Percentiles rank a stretch among this genome's conserved stretches.
phyloP scores from a whole-genome alignment of 1,284 basidiomycete species.

The Schizophyllum commune region DNA sequence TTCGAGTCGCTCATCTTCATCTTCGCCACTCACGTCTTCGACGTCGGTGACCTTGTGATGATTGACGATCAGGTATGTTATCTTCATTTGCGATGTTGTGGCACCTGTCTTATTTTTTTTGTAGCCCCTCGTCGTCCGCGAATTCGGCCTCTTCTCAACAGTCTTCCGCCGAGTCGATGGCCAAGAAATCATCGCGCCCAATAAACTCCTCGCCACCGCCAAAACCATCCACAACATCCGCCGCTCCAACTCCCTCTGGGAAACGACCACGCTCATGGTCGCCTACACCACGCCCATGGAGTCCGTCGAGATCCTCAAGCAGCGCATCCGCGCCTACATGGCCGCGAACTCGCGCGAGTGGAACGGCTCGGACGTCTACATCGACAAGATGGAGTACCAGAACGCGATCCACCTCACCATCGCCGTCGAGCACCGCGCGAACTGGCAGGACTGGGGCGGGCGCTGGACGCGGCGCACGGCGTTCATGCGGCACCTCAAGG shows the following conservation, averaged over 20 bases:
- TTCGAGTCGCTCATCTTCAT: slow-evolving; percentile 83
- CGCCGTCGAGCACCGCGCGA: slow-evolving; percentile 72
- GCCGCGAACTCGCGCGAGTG: slow-evolving; percentile 67
- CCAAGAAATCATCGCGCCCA: slow-evolving; percentile 75
- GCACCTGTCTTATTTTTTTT: slow-evolving; percentile 7
- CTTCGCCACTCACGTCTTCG: slow-evolving; percentile 75
- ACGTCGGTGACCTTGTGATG: slow-evolving; percentile 73
- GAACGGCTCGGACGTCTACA: slow-evolving; percentile 53
- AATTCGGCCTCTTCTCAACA: slow-evolving; percentile 80
- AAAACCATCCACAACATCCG: slow-evolving; percentile 77
- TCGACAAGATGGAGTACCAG: slow-evolving; percentile 73
- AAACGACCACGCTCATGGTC: slow-evolving; percentile 59
- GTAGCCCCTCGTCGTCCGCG: slow-evolving; percentile 54
- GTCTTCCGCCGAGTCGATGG: slow-evolving; percentile 75
- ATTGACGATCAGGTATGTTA: slow-evolving; percentile 58
- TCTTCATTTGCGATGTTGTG: background rate
- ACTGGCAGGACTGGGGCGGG: slow-evolving; percentile 86
- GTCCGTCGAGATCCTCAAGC: slow-evolving; percentile 59
- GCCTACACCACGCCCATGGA: slow-evolving; percentile 63
- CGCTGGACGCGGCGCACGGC: slow-evolving; percentile 63
- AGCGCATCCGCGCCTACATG: slow-evolving; percentile 54
- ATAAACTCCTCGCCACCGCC: slow-evolving; percentile 62
- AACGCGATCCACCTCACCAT: slow-evolving; percentile 63
- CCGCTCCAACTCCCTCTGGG: slow-evolving; percentile 78
- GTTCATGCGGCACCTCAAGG: slow-evolving; percentile 70